A percentile compares a stretch with the other conserved stretches of the same genome.
phyloP scores from a whole-genome alignment of 2,329 filamentous ascomycete species.

The Aspergillus aculeatus region DNA sequence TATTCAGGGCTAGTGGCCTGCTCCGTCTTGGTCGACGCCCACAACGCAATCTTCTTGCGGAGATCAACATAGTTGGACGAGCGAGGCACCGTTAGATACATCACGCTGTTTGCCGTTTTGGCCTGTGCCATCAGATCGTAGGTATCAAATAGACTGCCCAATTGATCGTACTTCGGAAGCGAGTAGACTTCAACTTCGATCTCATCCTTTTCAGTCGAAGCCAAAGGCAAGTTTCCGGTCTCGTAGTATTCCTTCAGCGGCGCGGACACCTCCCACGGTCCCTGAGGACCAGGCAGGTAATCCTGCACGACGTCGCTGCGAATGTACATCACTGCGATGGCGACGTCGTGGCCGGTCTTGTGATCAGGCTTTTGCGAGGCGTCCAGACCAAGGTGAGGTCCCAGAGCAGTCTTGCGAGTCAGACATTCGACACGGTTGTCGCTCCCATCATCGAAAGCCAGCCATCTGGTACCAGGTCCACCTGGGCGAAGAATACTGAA shows the following conservation, averaged over 20 bases:
- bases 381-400: constrained; percentile 50
- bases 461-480: constrained; percentile 57
- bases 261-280: constrained; percentile 49
- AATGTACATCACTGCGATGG: constrained; percentile 58
- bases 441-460: constrained; percentile 57
- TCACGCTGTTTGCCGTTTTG: constrained; percentile 33
- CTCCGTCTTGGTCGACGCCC: constrained; percentile 28
- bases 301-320: constrained; percentile 49
- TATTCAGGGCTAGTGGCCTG: constrained; percentile 29
- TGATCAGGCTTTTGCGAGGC: constrained; percentile 42
- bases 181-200: constrained; percentile 44
- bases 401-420: constrained; percentile 56
- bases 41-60: constrained; percentile 36
- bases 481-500: constrained; percentile 60
- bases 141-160: constrained; percentile 43
- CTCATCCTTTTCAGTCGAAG: constrained; percentile 15
- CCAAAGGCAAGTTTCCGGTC: constrained; percentile 24
- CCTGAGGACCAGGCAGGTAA: constrained; percentile 43
- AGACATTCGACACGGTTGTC: constrained; percentile 57
- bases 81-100: constrained; percentile 37
- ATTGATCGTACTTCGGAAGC: constrained; percentile 32
- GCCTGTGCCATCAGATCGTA: constrained; percentile 44
- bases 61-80: constrained; percentile 37
- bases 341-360: constrained; percentile 48
- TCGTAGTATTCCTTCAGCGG: constrained; percentile 43